phyloP scores from a whole-genome alignment of 208 protist species.

The Leishmania braziliensis region DNA sequence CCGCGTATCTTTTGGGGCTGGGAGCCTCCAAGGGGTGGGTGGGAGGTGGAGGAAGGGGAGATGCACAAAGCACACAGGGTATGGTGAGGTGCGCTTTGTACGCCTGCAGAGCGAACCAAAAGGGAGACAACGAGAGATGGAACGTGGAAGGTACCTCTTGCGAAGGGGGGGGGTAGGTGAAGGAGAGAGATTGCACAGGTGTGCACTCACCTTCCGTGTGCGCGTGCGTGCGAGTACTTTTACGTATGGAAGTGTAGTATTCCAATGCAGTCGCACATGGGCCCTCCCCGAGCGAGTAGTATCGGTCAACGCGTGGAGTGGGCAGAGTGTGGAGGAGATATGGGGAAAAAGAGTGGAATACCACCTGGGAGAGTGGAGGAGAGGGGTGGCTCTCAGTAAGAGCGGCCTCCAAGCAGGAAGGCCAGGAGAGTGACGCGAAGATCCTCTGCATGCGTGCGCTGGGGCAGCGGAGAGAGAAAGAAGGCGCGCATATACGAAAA shows the following conservation, averaged over 20 bases:
- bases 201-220: neutral
- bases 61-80: neutral
- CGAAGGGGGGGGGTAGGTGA: neutral
- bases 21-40: neutral
- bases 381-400: neutral
- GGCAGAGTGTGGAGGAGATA: neutral
- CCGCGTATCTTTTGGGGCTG: neutral
- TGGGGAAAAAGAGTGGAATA: neutral
- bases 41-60: neutral
- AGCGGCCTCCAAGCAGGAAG: neutral
- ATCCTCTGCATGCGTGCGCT: neutral
- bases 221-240: neutral
- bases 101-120: neutral
- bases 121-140: neutral
- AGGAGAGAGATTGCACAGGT: neutral
- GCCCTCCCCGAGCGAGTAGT: neutral
- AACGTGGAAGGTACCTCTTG: neutral
- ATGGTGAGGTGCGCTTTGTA: no score
- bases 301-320: neutral
- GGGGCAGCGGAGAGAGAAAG: neutral
- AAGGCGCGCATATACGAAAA: neutral
- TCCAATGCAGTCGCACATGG: neutral
- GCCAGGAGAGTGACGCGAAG: constrained; percentile 7
- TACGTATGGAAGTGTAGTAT: neutral
- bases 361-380: neutral